Evolutionary conservation across 768 basidiomycete species (phyloP).

Genomic region (Ramaria sp.): DNA sequence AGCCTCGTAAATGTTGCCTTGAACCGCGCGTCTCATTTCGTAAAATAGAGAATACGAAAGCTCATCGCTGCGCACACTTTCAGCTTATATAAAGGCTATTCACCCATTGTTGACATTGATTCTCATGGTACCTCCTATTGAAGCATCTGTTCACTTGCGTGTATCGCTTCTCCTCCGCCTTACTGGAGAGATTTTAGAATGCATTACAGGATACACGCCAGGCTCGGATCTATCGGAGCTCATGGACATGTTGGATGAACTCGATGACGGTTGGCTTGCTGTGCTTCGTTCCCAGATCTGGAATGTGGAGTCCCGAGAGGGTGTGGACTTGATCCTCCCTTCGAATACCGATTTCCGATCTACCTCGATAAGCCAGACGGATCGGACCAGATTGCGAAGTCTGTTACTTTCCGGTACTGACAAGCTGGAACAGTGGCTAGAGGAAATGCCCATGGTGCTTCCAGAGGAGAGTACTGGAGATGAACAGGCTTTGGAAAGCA

Average conservation of each 20-base stretch:
- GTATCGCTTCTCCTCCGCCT: conserved; percentile 59
- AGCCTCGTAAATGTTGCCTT: background rate
- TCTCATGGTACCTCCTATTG: conserved; percentile 64
- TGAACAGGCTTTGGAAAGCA: conserved; percentile 29
- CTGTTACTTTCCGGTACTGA: conserved; percentile 49
- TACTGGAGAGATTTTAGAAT: conserved; percentile 52
- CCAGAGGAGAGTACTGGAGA: conserved; percentile 6
- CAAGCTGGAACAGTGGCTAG: conserved; percentile 60
- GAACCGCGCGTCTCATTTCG: background rate
- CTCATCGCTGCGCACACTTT: conserved; percentile 44
- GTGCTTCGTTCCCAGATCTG: conserved; percentile 56
- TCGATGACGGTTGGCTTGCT: conserved; percentile 65
- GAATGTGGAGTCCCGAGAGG: conserved; percentile 39
- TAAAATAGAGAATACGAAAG: conserved; percentile 28
- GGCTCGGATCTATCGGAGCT: conserved; percentile 36
- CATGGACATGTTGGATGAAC: conserved; percentile 57
- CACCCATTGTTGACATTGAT: conserved; percentile 49
- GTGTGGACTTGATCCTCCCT: conserved; percentile 32
- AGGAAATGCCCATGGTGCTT: conserved; percentile 16
- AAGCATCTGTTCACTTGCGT: conserved; percentile 58
- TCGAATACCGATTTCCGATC: conserved; percentile 25
- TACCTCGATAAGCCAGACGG: conserved; percentile 54
- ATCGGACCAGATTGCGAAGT: conserved; percentile 58
- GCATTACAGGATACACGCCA: conserved; percentile 51
- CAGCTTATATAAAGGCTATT: conserved; percentile 46